phyloP scores from a whole-genome alignment of 176 grass and related monocot genomes.

The Eragrostis curvula region DNA sequence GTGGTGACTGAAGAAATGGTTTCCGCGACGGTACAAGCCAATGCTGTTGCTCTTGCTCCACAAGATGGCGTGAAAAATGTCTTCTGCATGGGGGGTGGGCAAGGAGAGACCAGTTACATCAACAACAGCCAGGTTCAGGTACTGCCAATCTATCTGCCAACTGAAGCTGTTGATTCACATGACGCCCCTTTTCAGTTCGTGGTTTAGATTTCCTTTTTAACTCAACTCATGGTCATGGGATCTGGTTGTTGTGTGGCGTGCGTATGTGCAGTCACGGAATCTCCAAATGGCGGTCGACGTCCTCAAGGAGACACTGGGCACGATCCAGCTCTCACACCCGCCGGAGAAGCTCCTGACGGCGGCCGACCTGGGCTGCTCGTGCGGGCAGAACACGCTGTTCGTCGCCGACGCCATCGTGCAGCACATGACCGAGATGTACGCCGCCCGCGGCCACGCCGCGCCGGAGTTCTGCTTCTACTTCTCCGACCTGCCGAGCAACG shows the following conservation, averaged over 20 bases:
- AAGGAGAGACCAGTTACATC: conserved; percentile 10
- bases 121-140: conserved; percentile 32
- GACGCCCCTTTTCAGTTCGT: too few relatives aligned
- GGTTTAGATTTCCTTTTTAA: too few relatives aligned
- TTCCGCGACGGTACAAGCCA: too few relatives aligned
- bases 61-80: neutral
- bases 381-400: conserved; percentile 41
- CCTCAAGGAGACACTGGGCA: conserved; percentile 30
- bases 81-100: conserved; percentile 27
- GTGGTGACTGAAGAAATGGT: neutral
- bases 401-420: conserved; percentile 28
- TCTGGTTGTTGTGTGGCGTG: too few relatives aligned
- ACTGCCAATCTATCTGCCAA: neutral
- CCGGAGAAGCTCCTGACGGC: conserved; percentile 17
- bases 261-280: neutral
- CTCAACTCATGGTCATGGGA: too few relatives aligned
- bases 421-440: neutral
- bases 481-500: conserved; percentile 52
- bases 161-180: too few relatives aligned
- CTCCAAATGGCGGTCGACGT: neutral
- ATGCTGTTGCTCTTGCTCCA: too few relatives aligned
- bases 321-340: neutral
- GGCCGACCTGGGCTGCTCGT: conserved; percentile 46
- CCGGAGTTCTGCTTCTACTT: conserved; percentile 48
- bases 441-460: neutral